Evolutionary conservation across 2,329 filamentous ascomycete genomes (phyloP).

Genomic region (Penicillium brevicompactum): DNA sequence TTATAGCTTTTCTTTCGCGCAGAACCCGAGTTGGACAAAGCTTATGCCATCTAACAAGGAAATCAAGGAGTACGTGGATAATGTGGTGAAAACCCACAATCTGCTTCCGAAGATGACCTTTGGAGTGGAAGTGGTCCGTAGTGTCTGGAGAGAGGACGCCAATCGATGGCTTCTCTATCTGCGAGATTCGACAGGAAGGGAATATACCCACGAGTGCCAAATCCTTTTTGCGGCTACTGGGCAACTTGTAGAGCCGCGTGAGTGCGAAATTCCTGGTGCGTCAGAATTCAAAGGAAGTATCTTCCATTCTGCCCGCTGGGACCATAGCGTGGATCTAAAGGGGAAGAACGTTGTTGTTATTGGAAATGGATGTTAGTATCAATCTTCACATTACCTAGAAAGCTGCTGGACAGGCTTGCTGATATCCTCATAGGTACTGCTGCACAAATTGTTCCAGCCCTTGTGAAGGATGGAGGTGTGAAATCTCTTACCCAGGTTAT

Average conservation of each 20-base stretch:
- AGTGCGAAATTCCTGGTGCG: conserved; percentile 37
- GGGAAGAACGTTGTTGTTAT: conserved; percentile 31
- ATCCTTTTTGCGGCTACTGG: conserved; percentile 56
- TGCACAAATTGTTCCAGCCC: conserved; percentile 28
- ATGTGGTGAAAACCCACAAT: conserved; percentile 51
- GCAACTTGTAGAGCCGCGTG: conserved; percentile 55
- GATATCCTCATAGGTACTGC: conserved; percentile 20
- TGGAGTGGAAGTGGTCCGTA: conserved; percentile 20
- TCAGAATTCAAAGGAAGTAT: conserved; percentile 23
- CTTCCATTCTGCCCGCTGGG: conserved; percentile 32
- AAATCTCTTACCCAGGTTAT: conserved; percentile 60
- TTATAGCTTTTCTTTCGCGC: conserved; percentile 59
- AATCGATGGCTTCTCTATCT: conserved; percentile 48
- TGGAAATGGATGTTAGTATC: conserved; percentile 36
- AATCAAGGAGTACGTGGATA: conserved; percentile 53
- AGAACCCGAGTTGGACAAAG: conserved; percentile 53
- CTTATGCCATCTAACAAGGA: conserved; percentile 52
- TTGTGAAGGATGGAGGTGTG: conserved; percentile 41
- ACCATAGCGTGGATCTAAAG: conserved; percentile 23
- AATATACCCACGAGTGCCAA: conserved; percentile 47
- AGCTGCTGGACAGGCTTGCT: not conserved
- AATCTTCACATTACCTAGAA: not conserved
- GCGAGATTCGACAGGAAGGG: conserved; percentile 19
- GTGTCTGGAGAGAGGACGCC: conserved; percentile 54
- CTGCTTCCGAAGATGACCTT: conserved; percentile 35